Percentiles rank a stretch among this genome's conserved stretches.
Conservation (phyloP, 2,329 filamentous ascomycete species). For the Zopfia rhizophila region DNA sequence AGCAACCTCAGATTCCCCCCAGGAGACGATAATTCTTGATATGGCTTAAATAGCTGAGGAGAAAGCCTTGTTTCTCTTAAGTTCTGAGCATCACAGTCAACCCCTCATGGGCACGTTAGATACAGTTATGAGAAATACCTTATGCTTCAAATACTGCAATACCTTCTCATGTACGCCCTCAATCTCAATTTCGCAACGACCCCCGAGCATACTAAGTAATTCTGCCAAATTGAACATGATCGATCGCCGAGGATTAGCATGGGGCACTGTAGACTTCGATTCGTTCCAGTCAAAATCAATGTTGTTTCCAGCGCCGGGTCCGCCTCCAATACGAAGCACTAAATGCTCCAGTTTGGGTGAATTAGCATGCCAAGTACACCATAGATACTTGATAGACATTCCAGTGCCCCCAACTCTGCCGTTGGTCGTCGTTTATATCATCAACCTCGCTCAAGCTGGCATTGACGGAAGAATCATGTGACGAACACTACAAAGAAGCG, state of each 20-base stretch:
- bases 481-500: neutral
- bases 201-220: neutral
- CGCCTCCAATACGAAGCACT: neutral
- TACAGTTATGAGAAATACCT: neutral
- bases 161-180: neutral
- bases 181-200: neutral
- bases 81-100: too few species aligned
- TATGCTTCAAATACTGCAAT: neutral
- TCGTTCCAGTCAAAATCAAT: neutral
- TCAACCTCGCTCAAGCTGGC: neutral
- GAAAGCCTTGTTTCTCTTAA: too few species aligned
- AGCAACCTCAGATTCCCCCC: too few species aligned
- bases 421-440: neutral
- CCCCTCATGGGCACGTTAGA: too few species aligned
- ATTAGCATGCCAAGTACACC: neutral
- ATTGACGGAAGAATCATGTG: neutral
- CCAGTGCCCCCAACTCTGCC: neutral
- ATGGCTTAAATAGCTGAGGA: too few species aligned
- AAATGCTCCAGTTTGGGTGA: neutral
- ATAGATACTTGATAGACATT: conserved; percentile 1
- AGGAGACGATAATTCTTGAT: too few species aligned
- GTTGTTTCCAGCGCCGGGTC: neutral
- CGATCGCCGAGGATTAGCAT: neutral
- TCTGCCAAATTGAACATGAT: neutral
- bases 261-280: neutral